Evolutionary conservation across 371 early-diverging fungal species (phyloP), one percentile per base, ranked within the genome.

Genomic region (Lichtheimia ornata): DNA sequence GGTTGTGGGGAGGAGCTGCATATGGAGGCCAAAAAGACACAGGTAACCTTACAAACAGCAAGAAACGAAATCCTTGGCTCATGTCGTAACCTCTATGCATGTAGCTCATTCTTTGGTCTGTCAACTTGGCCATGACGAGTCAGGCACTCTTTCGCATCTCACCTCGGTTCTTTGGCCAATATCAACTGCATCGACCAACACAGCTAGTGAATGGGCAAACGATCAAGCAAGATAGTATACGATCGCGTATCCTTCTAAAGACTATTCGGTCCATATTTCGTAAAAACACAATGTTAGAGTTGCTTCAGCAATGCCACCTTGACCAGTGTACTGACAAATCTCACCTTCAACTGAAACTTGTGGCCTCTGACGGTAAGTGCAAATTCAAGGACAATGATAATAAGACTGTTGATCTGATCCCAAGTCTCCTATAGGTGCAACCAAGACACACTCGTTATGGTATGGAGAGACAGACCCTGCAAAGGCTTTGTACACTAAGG

Each of bases 91-190:
- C 6, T 49, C n/a, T 18, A 40, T 18, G 27, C n/a, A n/a, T 2
- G 24, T 20, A 70, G 70, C 44, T 70, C 20, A 64, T 70, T n/a
- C 28, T 70, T 12, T 62, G 56, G 47, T 53, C 63, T 3, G 18
- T 65, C 14, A 70, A 70, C 44, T 51, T 62, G 41, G 59, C 70
- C 14, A 50, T 65, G 40, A 70, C 65, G 12, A 55, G 61, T 4
- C 62, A 65, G 51, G 70, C 63, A n/a, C 60, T 65, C n/a, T 51
- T 65, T n/a, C 62, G 65, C 6, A 57, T 70, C 28, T 70, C 70
- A 18, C 65, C 65, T 11, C 58, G 59, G 12, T 65, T 70, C 41
- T 70, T 70, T 27, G 65, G 59, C 14, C 35, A 56, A 7, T 70
- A 70, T 40, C 15, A 44, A 17, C 49, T 62, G 4, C 51, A 49